Percentiles rank a stretch among this genome's conserved stretches.
These are phyloP conservation scores for Blepharisma stoltei DNA, from an alignment of 73 alveolate species.

Conservation along the genomic window DNA sequence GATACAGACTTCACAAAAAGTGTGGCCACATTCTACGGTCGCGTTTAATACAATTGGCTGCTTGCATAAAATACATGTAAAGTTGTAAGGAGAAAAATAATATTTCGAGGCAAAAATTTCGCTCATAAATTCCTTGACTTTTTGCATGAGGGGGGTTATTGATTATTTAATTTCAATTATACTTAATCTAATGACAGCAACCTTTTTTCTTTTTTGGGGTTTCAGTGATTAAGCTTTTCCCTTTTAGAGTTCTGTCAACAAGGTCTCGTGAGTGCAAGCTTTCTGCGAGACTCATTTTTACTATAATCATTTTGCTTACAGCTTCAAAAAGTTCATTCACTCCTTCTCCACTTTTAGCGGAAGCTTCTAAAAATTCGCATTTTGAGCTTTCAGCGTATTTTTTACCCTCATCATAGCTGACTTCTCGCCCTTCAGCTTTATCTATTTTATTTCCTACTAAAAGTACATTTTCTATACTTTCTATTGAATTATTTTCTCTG, in stretches of 20 bases:
- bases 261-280: no score
- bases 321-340: conserved; percentile 44
- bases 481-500: not conserved
- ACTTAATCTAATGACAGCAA: no score
- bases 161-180: no score
- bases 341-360: conserved; percentile 63
- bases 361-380: conserved; percentile 40
- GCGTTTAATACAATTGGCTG: not conserved
- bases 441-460: conserved; percentile 59
- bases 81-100: no score
- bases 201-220: no score
- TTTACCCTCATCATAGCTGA: conserved; percentile 37
- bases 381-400: conserved; percentile 46
- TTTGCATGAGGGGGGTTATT: no score
- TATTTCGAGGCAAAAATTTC: no score
- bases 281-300: not conserved
- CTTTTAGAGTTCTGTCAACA: no score
- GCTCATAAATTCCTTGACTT: no score
- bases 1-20: conserved; percentile 14
- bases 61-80: not conserved
- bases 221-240: no score
- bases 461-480: conserved; percentile 34
- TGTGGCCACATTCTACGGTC: not conserved
- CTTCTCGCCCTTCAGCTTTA: conserved; percentile 40
- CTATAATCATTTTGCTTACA: conserved; percentile 31